phyloP scores from a whole-genome alignment of 306 rosid species.

The Gleditsia sinensis region DNA sequence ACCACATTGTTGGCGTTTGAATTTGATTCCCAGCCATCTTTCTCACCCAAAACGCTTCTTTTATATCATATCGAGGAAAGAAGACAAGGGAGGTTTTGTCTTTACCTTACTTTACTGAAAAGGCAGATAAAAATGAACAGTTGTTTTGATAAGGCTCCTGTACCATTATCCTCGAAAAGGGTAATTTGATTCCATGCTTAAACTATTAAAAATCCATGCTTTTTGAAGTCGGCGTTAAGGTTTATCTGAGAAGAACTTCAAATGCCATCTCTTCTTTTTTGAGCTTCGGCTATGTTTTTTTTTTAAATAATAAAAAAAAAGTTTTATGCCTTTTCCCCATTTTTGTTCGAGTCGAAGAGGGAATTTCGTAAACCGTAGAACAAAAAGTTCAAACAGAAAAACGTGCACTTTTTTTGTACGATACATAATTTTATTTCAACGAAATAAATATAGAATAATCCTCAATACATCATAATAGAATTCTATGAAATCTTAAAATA shows the following conservation, averaged over 20 bases:
- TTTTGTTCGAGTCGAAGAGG: too few relatives aligned
- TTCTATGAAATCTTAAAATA: too few relatives aligned
- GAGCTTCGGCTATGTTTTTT: too few relatives aligned
- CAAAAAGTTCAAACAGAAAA: too few relatives aligned
- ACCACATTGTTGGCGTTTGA: constrained; percentile 39
- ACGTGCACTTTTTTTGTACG: too few relatives aligned
- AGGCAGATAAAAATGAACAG: not conserved
- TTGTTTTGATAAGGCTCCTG: not conserved
- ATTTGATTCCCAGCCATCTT: too few relatives aligned
- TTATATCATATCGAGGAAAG: not conserved
- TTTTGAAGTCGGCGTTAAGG: too few relatives aligned
- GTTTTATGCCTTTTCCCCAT: not conserved
- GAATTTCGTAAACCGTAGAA: too few relatives aligned
- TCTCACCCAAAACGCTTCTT: not conserved
- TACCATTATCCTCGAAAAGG: constrained; percentile 12
- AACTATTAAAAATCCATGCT: not conserved
- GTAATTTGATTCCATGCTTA: constrained; percentile 34
- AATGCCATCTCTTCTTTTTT: not conserved
- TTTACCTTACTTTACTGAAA: constrained; percentile 25
- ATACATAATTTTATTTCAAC: too few relatives aligned
- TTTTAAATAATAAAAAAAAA: too few relatives aligned
- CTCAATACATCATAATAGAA: too few relatives aligned
- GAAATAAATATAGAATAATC: too few relatives aligned
- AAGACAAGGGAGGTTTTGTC: not conserved
- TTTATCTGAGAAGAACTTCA: not conserved